These are phyloP conservation scores for Pythium oligandrum DNA, from an alignment of 352 stramenopile species.

Conservation along the genomic window DNA sequence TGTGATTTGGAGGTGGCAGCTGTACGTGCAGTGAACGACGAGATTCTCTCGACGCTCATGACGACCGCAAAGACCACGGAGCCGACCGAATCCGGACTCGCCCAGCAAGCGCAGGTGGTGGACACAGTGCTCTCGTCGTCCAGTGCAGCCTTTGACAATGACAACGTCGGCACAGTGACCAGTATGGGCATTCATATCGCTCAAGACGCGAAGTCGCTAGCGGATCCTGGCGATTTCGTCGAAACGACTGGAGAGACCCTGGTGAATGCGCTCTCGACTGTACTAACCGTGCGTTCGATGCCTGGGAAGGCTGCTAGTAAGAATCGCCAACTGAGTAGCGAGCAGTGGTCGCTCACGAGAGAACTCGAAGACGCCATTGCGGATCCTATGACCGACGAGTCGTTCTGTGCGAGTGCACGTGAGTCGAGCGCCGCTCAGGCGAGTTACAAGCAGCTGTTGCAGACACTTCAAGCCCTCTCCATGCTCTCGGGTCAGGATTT, in stretches of 20 bases:
- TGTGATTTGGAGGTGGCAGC: constrained; percentile 34
- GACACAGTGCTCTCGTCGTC: constrained; percentile 37
- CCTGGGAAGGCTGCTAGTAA: no score
- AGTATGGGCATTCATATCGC: constrained; percentile 35
- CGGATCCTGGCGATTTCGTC: constrained; percentile 33
- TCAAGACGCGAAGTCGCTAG: constrained; percentile 35
- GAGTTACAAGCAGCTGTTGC: constrained; percentile 30
- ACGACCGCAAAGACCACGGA: constrained; percentile 25
- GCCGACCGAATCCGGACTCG: constrained; percentile 36
- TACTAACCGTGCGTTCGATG: constrained; percentile 21
- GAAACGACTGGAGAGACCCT: constrained; percentile 34
- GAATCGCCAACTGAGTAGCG: no score
- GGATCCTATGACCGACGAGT: background rate
- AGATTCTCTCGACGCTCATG: constrained; percentile 38
- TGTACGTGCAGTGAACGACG: constrained; percentile 32
- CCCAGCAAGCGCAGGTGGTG: constrained; percentile 46
- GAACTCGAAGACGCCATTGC: no score
- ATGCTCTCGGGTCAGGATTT: constrained; percentile 47
- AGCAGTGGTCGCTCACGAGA: no score
- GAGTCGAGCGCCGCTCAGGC: constrained; percentile 18
- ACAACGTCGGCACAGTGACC: constrained; percentile 30
- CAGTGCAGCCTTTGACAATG: constrained; percentile 25
- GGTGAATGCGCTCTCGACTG: constrained; percentile 35
- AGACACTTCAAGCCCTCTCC: constrained; percentile 45
- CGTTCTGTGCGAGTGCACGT: background rate